Evolutionary conservation across 225 moss, liverwort and hornwort genomes (phyloP), one percentile per base, ranked within the genome.

Genomic region (Pseudoscleropodium purum): DNA sequence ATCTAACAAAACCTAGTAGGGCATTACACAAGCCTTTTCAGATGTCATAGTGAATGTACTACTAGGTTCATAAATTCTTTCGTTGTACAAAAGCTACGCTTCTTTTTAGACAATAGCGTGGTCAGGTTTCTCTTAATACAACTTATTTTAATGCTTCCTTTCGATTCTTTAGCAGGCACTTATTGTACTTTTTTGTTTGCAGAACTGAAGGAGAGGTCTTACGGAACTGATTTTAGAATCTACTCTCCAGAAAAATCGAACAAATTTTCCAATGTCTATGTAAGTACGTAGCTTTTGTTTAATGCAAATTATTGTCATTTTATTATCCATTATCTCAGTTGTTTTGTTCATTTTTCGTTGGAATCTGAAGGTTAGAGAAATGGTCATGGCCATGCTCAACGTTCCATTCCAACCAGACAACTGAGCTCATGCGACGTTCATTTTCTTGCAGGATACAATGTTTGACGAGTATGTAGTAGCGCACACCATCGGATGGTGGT

Each of bases 401-500:
- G 67, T 81, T 68, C 36, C 39, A 81, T 37, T 66, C 70, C 45
- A 78, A 29, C 70, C 18, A 72, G 79, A 79, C 80, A 9, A 72
- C 49, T 75, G 77, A 68, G 63, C 79, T 89, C 63, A 75, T 72
- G 77, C 31, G 51, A 84, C 61, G 70, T 64, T 83, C 30, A 47
- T 77, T 81, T 45, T 88, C 57, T 84, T 92, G 89, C 94, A 99
- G 97, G 96, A 95, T 87, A 99, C 96, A 52, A 90, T 99, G 75
- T 97, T 99, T 94, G 97, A 99, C 86, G 99, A 99, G 87, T 99
- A 97, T 84, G 99, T 99, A 15, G 77, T 99, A 76, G 99, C 99
- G 72, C 99, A 99, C 86, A 97, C 96, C 68, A 94, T 99, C 54
- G 97, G 99, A 72, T 99, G 97, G 99, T 99, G 95, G 95, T 96